A percentile compares a stretch with the other conserved stretches of the same genome.
These are phyloP conservation scores for Daldinia loculata DNA, from an alignment of 495 filamentous ascomycete species.

Conservation along the genomic window DNA sequence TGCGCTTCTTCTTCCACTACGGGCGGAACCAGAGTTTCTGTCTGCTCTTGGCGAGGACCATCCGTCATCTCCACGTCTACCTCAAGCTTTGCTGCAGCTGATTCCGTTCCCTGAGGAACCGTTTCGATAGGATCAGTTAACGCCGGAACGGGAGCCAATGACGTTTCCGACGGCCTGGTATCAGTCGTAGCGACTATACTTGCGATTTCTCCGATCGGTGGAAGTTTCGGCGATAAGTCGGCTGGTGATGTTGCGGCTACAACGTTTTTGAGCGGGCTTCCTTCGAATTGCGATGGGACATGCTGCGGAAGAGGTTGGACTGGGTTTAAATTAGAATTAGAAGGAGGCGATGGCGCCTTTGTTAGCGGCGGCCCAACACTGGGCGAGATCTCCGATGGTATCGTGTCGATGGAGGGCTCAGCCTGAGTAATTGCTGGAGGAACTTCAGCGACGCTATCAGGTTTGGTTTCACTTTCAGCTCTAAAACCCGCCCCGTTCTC, in stretches of 20 bases:
- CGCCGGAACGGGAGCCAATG: slow-evolving; percentile 2
- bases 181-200: background rate
- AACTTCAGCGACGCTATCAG: slow-evolving; percentile 41
- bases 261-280: slow-evolving; percentile 59
- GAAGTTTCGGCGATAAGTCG: slow-evolving; percentile 6
- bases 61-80: slow-evolving; percentile 34
- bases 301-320: slow-evolving; percentile 32
- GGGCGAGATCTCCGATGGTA: slow-evolving; percentile 27
- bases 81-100: background rate
- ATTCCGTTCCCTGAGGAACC: background rate
- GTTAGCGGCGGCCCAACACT: slow-evolving; percentile 32
- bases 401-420: slow-evolving; percentile 28
- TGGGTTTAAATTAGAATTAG: slow-evolving; percentile 9
- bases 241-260: slow-evolving; percentile 42
- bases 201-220: slow-evolving; percentile 15
- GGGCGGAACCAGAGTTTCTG: background rate
- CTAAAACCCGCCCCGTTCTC: slow-evolving; percentile 34
- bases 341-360: slow-evolving; percentile 22
- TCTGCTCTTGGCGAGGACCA: slow-evolving; percentile 1
- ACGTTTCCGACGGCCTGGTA: background rate
- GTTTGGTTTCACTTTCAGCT: slow-evolving; percentile 40
- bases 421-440: slow-evolving; percentile 11
- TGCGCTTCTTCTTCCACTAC: background rate
- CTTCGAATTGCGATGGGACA: slow-evolving; percentile 49
- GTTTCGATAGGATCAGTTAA: background rate